Conservation (phyloP, 768 basidiomycete species). For the Imleria badia region DNA sequence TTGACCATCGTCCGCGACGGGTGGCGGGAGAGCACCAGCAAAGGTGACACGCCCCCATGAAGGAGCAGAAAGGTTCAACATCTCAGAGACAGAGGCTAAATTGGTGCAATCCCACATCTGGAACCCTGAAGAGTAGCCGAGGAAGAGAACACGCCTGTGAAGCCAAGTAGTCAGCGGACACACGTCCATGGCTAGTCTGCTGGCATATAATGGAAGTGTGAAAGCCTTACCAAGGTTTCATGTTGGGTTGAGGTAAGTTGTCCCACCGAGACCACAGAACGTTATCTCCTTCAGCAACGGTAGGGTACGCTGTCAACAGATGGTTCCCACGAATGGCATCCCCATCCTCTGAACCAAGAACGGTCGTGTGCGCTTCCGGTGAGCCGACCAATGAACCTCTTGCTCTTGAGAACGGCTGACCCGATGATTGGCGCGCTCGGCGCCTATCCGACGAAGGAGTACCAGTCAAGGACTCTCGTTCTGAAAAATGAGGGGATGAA, state of each 20-base stretch:
- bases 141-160: conserved; percentile 46
- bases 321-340: conserved; percentile 15
- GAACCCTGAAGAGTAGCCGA: conserved; percentile 52
- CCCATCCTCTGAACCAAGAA: conserved; percentile 25
- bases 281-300: conserved; percentile 30
- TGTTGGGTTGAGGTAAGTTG: conserved; percentile 16
- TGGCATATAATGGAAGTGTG: neutral
- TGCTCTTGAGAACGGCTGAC: conserved; percentile 7
- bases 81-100: conserved; percentile 48
- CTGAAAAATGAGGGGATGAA: conserved; percentile 5
- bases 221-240: conserved; percentile 19
- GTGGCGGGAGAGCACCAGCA: conserved; percentile 43
- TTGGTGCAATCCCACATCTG: conserved; percentile 65
- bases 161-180: conserved; percentile 1
- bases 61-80: conserved; percentile 48
- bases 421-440: conserved; percentile 5
- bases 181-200: neutral
- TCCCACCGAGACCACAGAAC: conserved; percentile 38
- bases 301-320: conserved; percentile 29
- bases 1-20: conserved; percentile 25
- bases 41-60: conserved; percentile 37
- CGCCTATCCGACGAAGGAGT: conserved; percentile 12
- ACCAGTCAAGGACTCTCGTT: conserved; percentile 9
- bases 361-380: conserved; percentile 10
- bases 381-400: conserved; percentile 9